Base-by-base conservation (phyloP, 129 eudicot species). In the Calendula officinalis region DNA sequence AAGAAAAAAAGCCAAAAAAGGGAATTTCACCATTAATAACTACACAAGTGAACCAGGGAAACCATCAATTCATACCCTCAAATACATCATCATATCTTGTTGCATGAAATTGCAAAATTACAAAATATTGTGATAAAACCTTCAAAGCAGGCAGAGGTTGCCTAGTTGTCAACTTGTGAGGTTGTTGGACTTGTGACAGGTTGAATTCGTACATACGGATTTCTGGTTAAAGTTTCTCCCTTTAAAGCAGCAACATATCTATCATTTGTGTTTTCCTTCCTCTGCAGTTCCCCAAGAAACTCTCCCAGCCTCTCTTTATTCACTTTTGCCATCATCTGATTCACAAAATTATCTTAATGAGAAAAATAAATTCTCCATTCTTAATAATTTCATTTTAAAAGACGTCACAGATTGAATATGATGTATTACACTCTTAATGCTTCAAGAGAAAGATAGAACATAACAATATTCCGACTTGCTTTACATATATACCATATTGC, bases 201-300 rank as follows among this genome's bases (percentile, higher is more conserved):
- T 78, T 75, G 91, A 67, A 88, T 75, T 43, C 96, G 83, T 38
- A 70, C 70, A 47, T 85, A 79, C 6, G 95, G 91, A 14, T 91
- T 88, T 64, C 91, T 81, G 22, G 95, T 85, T 55, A 85, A 80
- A 14, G 91, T 92, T 76, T 88, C 85, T 46, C 98, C 96, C 72
- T 70, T 84, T 51, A 92, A 74, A 48, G 98, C 98, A 72, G 95
- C 98, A 54, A 85, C 86, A 55, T 92, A 88, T 54, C 98, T 82
- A 67, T 88, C 98, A 33, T 92, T 88, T 36, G 98, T 88, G 63
- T 92, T 70, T 70, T 92, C 91, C 76, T 92, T 92, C 78, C 95
- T 77, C 83, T 85, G 80, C 77, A 92, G 67, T 79, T 92, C 98
- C 53, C 85, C 95, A 41, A 92, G 96, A 54, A 56, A 92, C 69